These are phyloP conservation scores for Calvatia gigantea DNA, from an alignment of 768 basidiomycete species.

Conservation along the genomic window DNA sequence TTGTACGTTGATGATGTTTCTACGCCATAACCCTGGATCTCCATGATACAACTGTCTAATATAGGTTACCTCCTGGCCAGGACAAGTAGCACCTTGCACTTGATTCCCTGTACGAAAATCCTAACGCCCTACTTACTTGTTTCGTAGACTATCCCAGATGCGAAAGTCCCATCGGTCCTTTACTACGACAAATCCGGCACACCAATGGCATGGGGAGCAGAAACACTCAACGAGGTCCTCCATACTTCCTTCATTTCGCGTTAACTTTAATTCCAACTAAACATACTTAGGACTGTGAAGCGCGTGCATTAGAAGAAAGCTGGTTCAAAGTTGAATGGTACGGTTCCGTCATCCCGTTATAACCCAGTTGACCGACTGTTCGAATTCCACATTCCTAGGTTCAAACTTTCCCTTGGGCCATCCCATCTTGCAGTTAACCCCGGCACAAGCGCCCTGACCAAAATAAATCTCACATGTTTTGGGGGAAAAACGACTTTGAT, in stretches of 20 bases:
- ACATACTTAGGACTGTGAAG: neutral
- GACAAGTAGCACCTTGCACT: neutral
- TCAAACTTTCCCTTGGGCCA: neutral
- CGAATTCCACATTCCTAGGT: neutral
- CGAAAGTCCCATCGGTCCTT: neutral
- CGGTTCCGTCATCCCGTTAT: neutral
- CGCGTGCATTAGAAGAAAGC: neutral
- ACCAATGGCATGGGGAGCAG: neutral
- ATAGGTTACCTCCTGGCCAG: constrained; percentile 1
- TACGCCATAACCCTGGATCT: no score
- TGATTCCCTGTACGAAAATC: neutral
- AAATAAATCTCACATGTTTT: no score
- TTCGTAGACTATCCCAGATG: neutral
- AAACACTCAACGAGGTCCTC: neutral
- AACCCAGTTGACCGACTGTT: no score
- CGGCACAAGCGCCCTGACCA: no score
- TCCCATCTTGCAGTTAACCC: neutral
- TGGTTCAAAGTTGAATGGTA: neutral
- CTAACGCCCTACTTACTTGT: neutral
- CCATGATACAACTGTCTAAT: no score
- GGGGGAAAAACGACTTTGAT: no score
- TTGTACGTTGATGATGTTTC: neutral
- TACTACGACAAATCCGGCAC: neutral
- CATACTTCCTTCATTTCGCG: neutral
- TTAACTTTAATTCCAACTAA: neutral